A percentile compares a stretch with the other conserved stretches of the same genome.
phyloP scores from a whole-genome alignment of 345 rosid genomes.

The Gossypium turneri region DNA sequence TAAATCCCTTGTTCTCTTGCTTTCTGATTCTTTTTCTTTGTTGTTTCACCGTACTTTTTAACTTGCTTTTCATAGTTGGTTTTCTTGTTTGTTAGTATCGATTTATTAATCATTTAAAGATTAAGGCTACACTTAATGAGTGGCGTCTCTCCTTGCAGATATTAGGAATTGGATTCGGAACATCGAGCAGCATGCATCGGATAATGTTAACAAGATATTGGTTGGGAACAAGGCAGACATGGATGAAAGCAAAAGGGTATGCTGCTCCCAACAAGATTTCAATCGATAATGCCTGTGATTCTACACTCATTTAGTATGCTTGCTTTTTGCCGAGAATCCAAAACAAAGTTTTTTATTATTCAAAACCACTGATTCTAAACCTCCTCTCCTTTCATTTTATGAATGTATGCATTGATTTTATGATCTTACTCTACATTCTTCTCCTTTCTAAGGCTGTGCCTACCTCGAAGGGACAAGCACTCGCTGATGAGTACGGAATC shows the following conservation, averaged over 20 bases:
- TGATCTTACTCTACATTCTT: too few species aligned
- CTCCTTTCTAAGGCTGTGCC: constrained; percentile 47
- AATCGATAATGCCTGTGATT: not conserved
- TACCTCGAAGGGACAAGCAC: constrained; percentile 92
- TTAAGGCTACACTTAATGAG: not conserved
- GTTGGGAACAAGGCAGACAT: constrained; percentile 99
- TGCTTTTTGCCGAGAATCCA: not conserved
- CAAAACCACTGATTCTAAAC: too few species aligned
- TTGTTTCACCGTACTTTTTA: too few species aligned
- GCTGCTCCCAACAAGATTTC: not conserved
- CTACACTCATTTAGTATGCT: not conserved
- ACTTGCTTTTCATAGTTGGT: too few species aligned
- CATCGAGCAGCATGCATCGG: constrained; percentile 98
- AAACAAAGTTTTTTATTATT: not conserved
- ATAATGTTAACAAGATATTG: constrained; percentile 92
- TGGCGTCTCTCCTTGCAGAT: constrained; percentile 45
- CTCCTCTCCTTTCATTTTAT: too few species aligned
- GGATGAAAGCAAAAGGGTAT: constrained; percentile 97
- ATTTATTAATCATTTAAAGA: too few species aligned
- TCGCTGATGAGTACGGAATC: constrained; percentile 97
- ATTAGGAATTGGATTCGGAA: constrained; percentile 98
- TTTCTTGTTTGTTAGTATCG: too few species aligned
- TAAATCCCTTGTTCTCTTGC: too few species aligned
- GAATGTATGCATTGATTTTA: too few species aligned
- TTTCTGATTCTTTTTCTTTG: too few species aligned